A percentile compares a stretch with the other conserved stretches of the same genome.
Evolutionary conservation across 257 asterid genomes (phyloP).

Genomic region (Salvia splendens): DNA sequence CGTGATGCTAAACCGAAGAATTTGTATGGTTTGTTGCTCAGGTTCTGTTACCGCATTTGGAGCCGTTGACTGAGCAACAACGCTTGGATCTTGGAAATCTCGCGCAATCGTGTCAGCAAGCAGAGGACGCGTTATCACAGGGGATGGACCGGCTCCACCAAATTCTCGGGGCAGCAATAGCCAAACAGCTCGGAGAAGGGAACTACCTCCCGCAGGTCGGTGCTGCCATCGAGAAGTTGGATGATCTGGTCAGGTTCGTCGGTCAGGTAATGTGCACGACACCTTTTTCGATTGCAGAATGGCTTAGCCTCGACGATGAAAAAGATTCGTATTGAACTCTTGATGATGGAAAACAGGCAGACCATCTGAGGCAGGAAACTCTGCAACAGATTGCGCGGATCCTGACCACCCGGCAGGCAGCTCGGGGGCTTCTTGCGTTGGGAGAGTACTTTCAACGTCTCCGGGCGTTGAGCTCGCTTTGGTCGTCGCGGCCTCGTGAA

Average conservation of each 20-base stretch:
- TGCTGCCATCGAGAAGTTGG: slow-evolving; percentile 71
- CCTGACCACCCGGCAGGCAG: slow-evolving; percentile 52
- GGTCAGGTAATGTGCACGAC: slow-evolving; percentile 57
- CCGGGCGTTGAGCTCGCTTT: slow-evolving; percentile 48
- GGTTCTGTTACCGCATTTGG: slow-evolving; percentile 72
- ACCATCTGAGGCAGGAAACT: slow-evolving; percentile 57
- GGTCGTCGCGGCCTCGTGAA: slow-evolving; percentile 47
- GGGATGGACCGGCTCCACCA: slow-evolving; percentile 82
- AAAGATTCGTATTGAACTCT: neutral
- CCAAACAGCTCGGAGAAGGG: slow-evolving; percentile 60
- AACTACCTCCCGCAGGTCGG: slow-evolving; percentile 60
- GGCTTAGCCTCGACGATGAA: neutral
- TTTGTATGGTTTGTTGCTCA: slow-evolving; percentile 21
- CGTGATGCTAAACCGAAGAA: too few species aligned
- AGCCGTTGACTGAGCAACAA: slow-evolving; percentile 67
- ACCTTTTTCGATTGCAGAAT: neutral
- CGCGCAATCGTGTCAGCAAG: slow-evolving; percentile 78
- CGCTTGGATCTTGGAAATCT: slow-evolving; percentile 47
- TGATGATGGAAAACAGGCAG: slow-evolving; percentile 47
- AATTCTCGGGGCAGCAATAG: slow-evolving; percentile 56
- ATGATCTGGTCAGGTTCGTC: slow-evolving; percentile 65
- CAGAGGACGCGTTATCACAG: slow-evolving; percentile 86
- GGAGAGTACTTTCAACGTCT: slow-evolving; percentile 60
- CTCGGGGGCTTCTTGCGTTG: slow-evolving; percentile 56
- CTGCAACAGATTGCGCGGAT: slow-evolving; percentile 50